Evolutionary conservation across 179 eudicot species (phyloP).

Genomic region (Amaranthus tricolor): DNA sequence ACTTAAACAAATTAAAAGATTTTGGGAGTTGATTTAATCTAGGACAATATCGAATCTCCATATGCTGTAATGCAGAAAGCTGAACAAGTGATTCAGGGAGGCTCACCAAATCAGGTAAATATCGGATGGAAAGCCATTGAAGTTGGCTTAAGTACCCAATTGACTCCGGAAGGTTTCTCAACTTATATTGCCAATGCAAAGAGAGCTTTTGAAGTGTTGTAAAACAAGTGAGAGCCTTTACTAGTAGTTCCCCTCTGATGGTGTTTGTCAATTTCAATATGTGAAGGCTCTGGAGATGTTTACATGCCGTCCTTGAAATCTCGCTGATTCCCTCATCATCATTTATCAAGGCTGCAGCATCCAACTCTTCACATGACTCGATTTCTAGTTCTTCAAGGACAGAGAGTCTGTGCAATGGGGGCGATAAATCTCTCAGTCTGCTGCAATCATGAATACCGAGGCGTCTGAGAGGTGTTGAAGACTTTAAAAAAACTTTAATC

Average conservation of each 20-base stretch:
- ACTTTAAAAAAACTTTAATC: background rate
- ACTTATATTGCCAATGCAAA: background rate
- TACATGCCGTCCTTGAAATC: no score
- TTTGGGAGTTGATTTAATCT: background rate
- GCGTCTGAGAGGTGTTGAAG: background rate
- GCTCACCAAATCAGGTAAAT: background rate
- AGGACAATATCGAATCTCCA: background rate
- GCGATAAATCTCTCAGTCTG: background rate
- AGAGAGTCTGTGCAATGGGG: background rate
- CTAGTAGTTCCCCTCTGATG: background rate
- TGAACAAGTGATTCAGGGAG: background rate
- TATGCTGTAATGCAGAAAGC: background rate
- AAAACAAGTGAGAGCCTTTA: background rate
- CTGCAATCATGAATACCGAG: background rate
- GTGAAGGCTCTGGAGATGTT: background rate
- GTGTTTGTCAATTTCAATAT: background rate
- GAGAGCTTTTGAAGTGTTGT: background rate
- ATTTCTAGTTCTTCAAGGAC: slow-evolving; percentile 8
- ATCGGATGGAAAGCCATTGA: background rate
- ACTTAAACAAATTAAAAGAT: no score
- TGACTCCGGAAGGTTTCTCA: background rate
- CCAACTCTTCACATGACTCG: background rate
- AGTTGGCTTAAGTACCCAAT: background rate
- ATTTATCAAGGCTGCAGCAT: background rate
- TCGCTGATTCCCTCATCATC: background rate